Percentiles rank a stretch among this genome's conserved stretches.
Evolutionary conservation across 257 asterid genomes (phyloP).

Genomic region (Fraxinus pennsylvanica): DNA sequence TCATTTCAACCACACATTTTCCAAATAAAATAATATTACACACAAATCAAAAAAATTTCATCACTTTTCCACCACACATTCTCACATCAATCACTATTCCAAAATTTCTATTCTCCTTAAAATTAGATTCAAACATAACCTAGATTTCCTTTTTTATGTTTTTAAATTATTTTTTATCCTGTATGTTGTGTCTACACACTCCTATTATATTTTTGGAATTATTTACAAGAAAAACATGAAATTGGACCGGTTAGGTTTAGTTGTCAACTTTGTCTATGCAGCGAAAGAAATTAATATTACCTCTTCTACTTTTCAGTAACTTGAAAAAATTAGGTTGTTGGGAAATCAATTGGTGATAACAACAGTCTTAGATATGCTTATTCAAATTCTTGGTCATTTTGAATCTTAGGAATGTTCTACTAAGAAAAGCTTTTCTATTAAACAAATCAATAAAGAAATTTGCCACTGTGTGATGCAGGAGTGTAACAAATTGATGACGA

Average conservation of each 20-base stretch:
- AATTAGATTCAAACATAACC: no score
- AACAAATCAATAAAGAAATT: background rate
- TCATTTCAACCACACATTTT: no score
- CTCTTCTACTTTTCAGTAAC: background rate
- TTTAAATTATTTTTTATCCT: slow-evolving; percentile 2
- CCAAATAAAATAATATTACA: no score
- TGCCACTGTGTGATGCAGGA: background rate
- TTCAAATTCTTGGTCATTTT: background rate
- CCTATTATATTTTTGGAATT: background rate
- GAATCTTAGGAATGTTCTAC: background rate
- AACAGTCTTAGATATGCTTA: background rate
- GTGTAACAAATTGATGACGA: no score
- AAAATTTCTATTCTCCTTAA: no score
- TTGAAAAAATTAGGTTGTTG: background rate
- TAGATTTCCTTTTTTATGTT: background rate
- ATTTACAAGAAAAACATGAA: background rate
- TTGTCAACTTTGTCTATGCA: slow-evolving; percentile 2
- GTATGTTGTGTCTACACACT: background rate
- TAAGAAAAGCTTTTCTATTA: background rate
- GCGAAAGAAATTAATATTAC: background rate
- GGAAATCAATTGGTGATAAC: background rate
- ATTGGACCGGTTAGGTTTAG: no score
- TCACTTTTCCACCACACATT: no score
- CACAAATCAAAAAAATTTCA: no score
- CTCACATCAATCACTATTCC: no score